These are phyloP conservation scores for Tolypocladium album DNA, from an alignment of 2,329 filamentous ascomycete genomes.

Conservation along the genomic window DNA sequence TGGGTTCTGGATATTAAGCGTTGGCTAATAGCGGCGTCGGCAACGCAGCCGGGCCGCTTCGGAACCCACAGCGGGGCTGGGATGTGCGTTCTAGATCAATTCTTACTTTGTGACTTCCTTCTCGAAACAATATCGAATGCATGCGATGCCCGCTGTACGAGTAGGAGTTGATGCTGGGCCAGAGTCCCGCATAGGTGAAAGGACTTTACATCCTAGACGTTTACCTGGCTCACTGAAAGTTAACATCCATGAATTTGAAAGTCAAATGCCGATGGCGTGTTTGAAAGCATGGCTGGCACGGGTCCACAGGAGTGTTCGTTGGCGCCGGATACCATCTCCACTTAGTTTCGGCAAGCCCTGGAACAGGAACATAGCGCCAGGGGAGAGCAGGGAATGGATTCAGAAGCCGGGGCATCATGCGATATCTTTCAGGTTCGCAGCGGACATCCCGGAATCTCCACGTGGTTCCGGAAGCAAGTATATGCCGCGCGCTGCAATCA, in stretches of 20 bases:
- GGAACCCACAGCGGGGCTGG: not conserved
- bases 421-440: no score
- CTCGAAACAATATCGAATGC: not conserved
- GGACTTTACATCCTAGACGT: not conserved
- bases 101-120: not conserved
- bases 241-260: not conserved
- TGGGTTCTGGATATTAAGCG: not conserved
- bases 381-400: not conserved
- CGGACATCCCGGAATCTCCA: not conserved
- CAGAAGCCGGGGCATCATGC: not conserved
- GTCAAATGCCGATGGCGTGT: not conserved
- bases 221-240: not conserved
- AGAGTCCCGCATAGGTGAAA: not conserved
- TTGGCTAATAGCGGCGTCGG: not conserved
- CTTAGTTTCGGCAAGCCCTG: not conserved
- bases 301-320: not conserved
- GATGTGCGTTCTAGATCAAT: not conserved
- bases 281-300: not conserved
- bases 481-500: not conserved
- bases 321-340: not conserved
- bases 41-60: not conserved
- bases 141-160: not conserved
- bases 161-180: not conserved
- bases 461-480: not conserved
- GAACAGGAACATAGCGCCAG: not conserved